phyloP scores from a whole-genome alignment of 192 early-diverging fungal species.

The Powellomyces hirtus region DNA sequence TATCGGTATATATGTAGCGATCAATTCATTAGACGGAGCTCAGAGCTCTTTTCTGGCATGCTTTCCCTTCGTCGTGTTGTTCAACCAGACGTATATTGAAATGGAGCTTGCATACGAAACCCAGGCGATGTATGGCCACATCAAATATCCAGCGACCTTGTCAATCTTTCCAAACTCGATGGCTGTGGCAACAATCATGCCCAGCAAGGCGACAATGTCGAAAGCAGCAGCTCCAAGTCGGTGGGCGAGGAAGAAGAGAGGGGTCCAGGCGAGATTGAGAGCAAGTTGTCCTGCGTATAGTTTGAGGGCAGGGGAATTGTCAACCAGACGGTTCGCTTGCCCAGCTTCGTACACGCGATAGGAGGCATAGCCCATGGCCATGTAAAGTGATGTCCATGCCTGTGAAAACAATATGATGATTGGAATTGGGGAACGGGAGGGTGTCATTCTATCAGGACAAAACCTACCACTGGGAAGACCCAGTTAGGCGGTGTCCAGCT shows the following conservation, averaged over 20 bases:
- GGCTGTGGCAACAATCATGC: constrained; percentile 7
- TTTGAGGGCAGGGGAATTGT: neutral
- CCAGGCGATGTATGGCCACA: constrained; percentile 27
- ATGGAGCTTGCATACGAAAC: constrained; percentile 13
- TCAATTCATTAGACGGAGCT: no score
- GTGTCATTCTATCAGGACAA: no score
- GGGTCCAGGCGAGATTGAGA: constrained; percentile 30
- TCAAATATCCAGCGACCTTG: constrained; percentile 16
- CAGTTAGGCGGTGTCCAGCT: constrained; percentile 31
- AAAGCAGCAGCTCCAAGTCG: constrained; percentile 1
- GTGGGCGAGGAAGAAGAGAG: constrained; percentile 20
- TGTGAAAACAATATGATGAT: no score
- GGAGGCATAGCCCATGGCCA: constrained; percentile 21
- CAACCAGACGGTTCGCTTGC: no score
- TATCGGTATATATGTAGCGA: no score
- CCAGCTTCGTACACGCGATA: no score
- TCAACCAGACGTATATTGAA: constrained; percentile 10
- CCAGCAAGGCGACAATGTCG: constrained; percentile 16
- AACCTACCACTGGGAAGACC: constrained; percentile 22
- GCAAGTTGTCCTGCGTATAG: constrained; percentile 23
- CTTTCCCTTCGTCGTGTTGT: constrained; percentile 8
- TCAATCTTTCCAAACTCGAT: constrained; percentile 20
- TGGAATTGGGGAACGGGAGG: no score
- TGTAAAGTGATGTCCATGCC: constrained; percentile 29
- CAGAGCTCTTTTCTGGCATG: neutral